A percentile compares a stretch with the other conserved stretches of the same genome.
Conservation (phyloP, 75 land plant genomes). For the Selaginella moellendorffii region DNA sequence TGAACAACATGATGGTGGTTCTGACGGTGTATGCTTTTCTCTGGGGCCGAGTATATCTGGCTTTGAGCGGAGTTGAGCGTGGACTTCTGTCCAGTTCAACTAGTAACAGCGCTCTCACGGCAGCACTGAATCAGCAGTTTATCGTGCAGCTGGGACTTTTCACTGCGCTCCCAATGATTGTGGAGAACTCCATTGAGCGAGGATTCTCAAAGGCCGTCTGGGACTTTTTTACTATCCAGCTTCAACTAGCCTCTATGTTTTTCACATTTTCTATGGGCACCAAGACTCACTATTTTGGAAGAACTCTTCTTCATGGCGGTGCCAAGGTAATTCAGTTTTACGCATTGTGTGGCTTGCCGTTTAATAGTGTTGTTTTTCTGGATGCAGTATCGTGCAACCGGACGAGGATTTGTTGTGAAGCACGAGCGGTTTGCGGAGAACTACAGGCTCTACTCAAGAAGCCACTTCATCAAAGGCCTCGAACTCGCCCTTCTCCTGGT, state of each 20-base stretch:
- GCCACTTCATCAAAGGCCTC: conserved; percentile 87
- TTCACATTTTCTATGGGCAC: conserved; percentile 93
- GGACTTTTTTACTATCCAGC: conserved; percentile 83
- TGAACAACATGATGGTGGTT: conserved; percentile 79
- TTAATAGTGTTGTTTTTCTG: not conserved
- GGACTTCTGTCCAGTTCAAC: conserved; percentile 4
- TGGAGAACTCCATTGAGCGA: conserved; percentile 70
- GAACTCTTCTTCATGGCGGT: conserved; percentile 92
- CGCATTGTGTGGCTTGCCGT: not conserved
- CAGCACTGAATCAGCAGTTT: conserved; percentile 79
- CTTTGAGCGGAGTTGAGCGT: conserved; percentile 68
- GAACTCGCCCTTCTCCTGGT: conserved; percentile 68
- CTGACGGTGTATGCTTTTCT: conserved; percentile 82
- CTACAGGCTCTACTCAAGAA: conserved; percentile 77
- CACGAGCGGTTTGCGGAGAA: conserved; percentile 83
- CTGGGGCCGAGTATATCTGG: conserved; percentile 78
- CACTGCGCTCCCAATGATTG: conserved; percentile 89
- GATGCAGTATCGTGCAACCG: conserved; percentile 66
- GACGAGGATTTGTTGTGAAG: conserved; percentile 91
- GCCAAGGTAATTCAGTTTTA: conserved; percentile 34
- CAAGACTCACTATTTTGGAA: conserved; percentile 67
- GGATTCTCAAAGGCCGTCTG: conserved; percentile 65
- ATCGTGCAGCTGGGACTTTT: conserved; percentile 85
- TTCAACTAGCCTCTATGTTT: conserved; percentile 90
- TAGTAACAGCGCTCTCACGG: conserved; percentile 50